Conservation (phyloP, 2,329 filamentous ascomycete genomes). For the Myotisia sp. region DNA sequence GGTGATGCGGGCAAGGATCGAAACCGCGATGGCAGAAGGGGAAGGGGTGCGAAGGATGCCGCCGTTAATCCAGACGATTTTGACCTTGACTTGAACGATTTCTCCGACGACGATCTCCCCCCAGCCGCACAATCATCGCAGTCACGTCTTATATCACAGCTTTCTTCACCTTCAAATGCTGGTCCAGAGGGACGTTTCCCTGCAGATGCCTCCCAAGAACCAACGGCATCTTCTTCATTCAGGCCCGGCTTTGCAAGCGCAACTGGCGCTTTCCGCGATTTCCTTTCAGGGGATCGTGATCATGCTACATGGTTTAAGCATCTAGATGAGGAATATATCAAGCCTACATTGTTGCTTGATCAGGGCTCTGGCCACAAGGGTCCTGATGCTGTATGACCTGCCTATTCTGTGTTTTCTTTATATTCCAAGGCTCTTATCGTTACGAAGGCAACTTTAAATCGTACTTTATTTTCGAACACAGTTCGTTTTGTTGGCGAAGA, state of each 20-base stretch:
- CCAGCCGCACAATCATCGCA: constrained; percentile 35
- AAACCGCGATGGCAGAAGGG: constrained; percentile 22
- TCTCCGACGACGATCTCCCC: constrained; percentile 45
- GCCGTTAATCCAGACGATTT: constrained; percentile 23
- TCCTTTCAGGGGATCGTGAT: constrained; percentile 70
- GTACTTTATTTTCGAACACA: too few species aligned
- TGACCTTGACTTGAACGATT: constrained; percentile 25
- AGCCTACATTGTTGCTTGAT: constrained; percentile 76
- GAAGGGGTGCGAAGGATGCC: constrained; percentile 20
- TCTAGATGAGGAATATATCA: constrained; percentile 91
- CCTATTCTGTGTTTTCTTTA: too few species aligned
- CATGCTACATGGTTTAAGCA: constrained; percentile 81
- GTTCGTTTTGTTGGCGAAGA: too few species aligned
- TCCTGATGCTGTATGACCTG: constrained; percentile 26
- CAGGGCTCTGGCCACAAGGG: constrained; percentile 36
- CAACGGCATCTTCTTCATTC: constrained; percentile 6
- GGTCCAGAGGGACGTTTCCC: constrained; percentile 2
- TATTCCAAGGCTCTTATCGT: background rate
- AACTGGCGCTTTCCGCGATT: constrained; percentile 60
- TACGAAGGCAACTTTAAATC: too few species aligned
- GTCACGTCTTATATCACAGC: constrained; percentile 7
- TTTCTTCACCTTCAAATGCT: background rate
- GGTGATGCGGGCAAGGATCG: constrained; percentile 39
- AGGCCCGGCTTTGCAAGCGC: constrained; percentile 44
- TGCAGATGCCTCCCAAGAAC: constrained; percentile 5